These are phyloP conservation scores for Amylocarpus encephaloides DNA, from an alignment of 2,329 filamentous ascomycete genomes.

Conservation along the genomic window DNA sequence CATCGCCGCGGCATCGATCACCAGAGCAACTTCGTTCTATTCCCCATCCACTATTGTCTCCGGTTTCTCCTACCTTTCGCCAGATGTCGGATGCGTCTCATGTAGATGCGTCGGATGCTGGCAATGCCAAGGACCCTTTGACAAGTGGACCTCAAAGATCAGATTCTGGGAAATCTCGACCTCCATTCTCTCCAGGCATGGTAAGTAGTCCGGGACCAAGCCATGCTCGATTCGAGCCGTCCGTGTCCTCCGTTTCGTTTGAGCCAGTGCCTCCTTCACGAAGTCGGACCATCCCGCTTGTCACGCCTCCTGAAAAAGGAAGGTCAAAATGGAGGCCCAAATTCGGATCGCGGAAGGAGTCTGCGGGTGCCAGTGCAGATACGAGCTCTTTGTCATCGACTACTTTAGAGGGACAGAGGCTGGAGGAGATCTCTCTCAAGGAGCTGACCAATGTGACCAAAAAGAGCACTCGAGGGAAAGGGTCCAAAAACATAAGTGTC, in stretches of 20 bases:
- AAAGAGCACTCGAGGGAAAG: conserved; percentile 26
- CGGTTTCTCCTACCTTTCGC: conserved; percentile 16
- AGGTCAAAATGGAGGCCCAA: conserved; percentile 31
- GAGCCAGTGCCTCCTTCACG: conserved; percentile 13
- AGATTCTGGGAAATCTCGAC: conserved; percentile 1
- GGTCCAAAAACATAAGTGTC: conserved; percentile 32
- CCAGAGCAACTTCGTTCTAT: conserved; percentile 16
- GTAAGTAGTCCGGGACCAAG: conserved; percentile 1
- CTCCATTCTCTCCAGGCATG: conserved; percentile 15
- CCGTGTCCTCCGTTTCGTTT: conserved; percentile 18
- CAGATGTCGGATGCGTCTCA: conserved; percentile 13
- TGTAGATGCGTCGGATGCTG: conserved; percentile 15
- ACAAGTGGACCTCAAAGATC: not conserved
- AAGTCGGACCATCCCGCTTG: conserved; percentile 13
- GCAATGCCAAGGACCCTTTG: conserved; percentile 14
- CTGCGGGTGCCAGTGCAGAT: conserved; percentile 29
- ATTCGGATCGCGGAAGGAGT: conserved; percentile 26
- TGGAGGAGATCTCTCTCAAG: conserved; percentile 36
- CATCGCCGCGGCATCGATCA: conserved; percentile 12
- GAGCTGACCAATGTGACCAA: conserved; percentile 30
- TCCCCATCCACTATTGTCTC: conserved; percentile 17
- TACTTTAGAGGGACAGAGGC: conserved; percentile 31
- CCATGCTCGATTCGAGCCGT: conserved; percentile 11
- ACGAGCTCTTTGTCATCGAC: conserved; percentile 35
- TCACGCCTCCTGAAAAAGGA: conserved; percentile 18